Percentiles rank a stretch among this genome's conserved stretches.
Evolutionary conservation across 163 green algal species (phyloP).

Genomic region (Scenedesmus sp.): DNA sequence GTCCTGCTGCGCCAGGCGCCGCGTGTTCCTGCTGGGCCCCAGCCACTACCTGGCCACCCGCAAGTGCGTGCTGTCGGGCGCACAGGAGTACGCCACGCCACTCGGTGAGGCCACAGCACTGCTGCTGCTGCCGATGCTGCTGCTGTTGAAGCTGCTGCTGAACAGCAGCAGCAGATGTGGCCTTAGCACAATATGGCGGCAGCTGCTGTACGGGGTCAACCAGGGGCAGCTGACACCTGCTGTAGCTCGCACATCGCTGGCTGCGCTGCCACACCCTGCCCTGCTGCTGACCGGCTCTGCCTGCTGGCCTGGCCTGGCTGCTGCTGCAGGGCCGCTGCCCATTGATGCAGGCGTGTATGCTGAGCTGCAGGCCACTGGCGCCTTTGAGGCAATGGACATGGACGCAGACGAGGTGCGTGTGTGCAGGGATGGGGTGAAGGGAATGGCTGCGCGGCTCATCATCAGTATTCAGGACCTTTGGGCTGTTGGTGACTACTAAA

Average conservation of each 20-base stretch:
- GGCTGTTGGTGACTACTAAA: neutral
- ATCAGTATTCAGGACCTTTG: neutral
- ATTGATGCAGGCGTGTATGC: constrained; percentile 80
- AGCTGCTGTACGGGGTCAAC: neutral
- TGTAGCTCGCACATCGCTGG: neutral
- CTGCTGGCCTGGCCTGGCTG: neutral
- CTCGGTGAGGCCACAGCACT: constrained; percentile 69
- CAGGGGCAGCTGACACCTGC: neutral
- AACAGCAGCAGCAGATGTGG: neutral
- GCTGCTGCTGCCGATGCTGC: neutral
- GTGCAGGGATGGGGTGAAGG: neutral
- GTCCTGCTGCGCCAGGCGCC: constrained; percentile 68
- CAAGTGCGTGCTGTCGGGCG: constrained; percentile 81
- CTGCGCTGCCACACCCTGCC: neutral
- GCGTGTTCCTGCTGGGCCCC: constrained; percentile 95
- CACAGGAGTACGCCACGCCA: constrained; percentile 83
- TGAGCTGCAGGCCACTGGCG: constrained; percentile 79
- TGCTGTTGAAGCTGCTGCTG: neutral
- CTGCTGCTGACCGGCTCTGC: neutral
- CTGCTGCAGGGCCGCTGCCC: constrained; percentile 58
- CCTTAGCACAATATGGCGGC: neutral
- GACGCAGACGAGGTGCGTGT: constrained; percentile 84
- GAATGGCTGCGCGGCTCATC: neutral
- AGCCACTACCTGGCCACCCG: constrained; percentile 91
- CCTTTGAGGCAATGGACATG: constrained; percentile 86